phyloP scores from a whole-genome alignment of 192 early-diverging fungal species.

The Backusella luteola region DNA sequence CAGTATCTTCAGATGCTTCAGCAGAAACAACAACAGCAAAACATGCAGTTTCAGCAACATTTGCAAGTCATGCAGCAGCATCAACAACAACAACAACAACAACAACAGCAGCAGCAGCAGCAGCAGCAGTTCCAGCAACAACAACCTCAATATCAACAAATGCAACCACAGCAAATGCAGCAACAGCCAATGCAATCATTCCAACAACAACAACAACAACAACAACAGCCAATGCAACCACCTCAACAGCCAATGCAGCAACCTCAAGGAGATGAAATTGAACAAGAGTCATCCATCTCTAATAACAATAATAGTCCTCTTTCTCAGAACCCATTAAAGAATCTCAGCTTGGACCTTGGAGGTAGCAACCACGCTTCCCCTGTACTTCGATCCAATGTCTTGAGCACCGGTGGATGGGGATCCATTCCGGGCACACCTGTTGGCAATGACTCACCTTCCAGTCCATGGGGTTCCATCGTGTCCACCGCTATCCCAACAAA shows the following conservation, averaged over 20 bases:
- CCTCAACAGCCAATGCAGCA: background rate
- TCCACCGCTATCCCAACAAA: constrained; percentile 19
- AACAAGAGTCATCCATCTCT: background rate
- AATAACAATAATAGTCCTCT: background rate
- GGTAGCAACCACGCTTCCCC: constrained; percentile 24
- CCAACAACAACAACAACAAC: background rate
- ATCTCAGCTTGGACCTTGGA: background rate
- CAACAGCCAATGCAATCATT: constrained; percentile 1
- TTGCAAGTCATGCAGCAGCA: constrained; percentile 25
- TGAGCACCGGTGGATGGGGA: constrained; percentile 19
- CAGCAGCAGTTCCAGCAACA: background rate
- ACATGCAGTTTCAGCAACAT: constrained; percentile 31
- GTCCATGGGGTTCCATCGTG: constrained; percentile 38
- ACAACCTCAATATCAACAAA: background rate
- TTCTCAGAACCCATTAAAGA: constrained; percentile 5
- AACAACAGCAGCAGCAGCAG: background rate
- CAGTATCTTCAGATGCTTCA: constrained; percentile 38
- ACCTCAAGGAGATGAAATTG: background rate
- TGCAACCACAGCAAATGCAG: background rate
- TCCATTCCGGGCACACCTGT: constrained; percentile 23
- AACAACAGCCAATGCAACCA: background rate
- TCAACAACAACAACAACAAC: constrained; percentile 10
- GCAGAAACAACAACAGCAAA: constrained; percentile 32
- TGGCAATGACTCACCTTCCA: constrained; percentile 19
- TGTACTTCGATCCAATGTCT: constrained; percentile 18